Evolutionary conservation across 129 eudicot species (phyloP).

Genomic region (Sambucus nigra): DNA sequence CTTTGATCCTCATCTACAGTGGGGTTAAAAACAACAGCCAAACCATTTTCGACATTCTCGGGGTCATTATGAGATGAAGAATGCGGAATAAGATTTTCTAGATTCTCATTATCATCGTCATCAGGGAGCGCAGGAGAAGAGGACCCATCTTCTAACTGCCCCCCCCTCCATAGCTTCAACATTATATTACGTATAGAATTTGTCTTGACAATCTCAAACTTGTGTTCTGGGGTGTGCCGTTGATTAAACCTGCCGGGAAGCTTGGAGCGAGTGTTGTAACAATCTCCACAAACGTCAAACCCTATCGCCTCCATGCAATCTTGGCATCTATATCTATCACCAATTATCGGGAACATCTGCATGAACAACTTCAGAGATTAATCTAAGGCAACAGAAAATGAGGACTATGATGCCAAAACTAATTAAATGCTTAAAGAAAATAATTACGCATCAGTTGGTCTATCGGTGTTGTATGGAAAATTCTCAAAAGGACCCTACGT

Average conservation of each 20-base stretch:
- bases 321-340: conserved; percentile 59
- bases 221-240: conserved; percentile 59
- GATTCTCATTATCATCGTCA: conserved; percentile 9
- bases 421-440: no score
- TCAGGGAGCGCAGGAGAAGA: conserved; percentile 16
- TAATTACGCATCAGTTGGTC: no score
- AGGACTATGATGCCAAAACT: not conserved
- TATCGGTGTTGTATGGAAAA: no score
- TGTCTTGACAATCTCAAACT: conserved; percentile 30
- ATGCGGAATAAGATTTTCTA: conserved; percentile 12
- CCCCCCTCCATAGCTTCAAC: conserved; percentile 32
- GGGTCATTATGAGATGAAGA: conserved; percentile 15
- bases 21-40: conserved; percentile 5
- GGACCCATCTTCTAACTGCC: conserved; percentile 19
- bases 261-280: conserved; percentile 42
- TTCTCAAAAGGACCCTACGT: no score
- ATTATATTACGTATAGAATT: conserved; percentile 14
- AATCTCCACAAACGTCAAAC: conserved; percentile 61
- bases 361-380: conserved; percentile 5
- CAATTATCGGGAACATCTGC: conserved; percentile 66
- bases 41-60: conserved; percentile 15
- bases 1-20: conserved; percentile 21
- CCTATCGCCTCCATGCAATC: conserved; percentile 49
- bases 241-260: conserved; percentile 73
- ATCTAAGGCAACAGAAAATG: not conserved